A percentile compares a stretch with the other conserved stretches of the same genome.
phyloP scores from a whole-genome alignment of 176 grass and related monocot species.

The Aegilops bicornis region DNA sequence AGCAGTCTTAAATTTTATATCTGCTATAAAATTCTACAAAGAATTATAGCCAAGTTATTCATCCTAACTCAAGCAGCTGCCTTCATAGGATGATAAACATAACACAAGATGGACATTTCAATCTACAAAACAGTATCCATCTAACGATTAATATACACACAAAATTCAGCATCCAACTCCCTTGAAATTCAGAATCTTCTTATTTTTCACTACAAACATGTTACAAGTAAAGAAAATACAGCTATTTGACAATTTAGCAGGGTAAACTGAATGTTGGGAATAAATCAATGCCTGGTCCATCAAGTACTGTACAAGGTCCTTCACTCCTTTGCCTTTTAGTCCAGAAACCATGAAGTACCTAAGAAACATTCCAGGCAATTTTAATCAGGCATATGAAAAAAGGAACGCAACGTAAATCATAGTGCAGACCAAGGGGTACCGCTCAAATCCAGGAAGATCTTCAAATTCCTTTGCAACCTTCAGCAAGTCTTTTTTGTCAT shows the following conservation, averaged over 20 bases:
- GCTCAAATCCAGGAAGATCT: conserved; percentile 93
- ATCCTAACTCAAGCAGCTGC: conserved; percentile 8
- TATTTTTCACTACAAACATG: neutral
- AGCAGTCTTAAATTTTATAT: neutral
- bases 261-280: neutral
- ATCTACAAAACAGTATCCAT: neutral
- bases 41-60: conserved; percentile 8
- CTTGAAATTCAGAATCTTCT: neutral
- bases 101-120: neutral
- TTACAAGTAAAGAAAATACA: conserved; percentile 1
- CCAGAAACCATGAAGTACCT: conserved; percentile 99
- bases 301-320: conserved; percentile 86
- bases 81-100: neutral
- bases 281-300: conserved; percentile 70
- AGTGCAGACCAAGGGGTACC: conserved; percentile 29
- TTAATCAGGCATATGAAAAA: conserved; percentile 30
- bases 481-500: conserved; percentile 83
- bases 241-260: neutral
- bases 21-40: neutral
- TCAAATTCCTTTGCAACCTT: conserved; percentile 94
- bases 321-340: conserved; percentile 87
- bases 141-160: neutral
- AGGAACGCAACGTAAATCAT: neutral
- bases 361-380: conserved; percentile 17
- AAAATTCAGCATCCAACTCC: neutral